Evolutionary conservation across 2,329 filamentous ascomycete species (phyloP), one percentile per base, ranked within the genome.

Genomic region (Corynespora cassiicola): DNA sequence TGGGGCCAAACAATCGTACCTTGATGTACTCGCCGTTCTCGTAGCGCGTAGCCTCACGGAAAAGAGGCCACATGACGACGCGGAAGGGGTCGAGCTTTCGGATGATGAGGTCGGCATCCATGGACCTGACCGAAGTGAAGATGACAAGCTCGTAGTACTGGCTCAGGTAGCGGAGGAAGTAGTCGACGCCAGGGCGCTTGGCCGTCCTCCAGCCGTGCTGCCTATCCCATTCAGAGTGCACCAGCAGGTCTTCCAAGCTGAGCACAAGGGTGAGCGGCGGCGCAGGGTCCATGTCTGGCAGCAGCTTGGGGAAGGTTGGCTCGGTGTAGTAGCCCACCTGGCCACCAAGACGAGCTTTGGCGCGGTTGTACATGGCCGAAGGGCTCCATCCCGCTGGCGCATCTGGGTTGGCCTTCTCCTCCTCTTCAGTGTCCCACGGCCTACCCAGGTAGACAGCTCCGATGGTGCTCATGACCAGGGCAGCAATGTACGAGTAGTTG

Each of bases 71-170:
- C 74, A 91, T 87, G 67, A 97, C 90, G 68, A 97, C 90, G 59
- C 87, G 88, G 78, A 88, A 97, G 22, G 92, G 94, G 65, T 99
- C 94, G 44, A 99, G 77, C 72, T 99, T 99, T 61, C 89, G 85
- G 52, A 96, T 82, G 34, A 99, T 80, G 16, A 90, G 89, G 55
- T 96, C 90, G 18, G 85, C 92, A 65, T 89, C 87, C 61, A 84
- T 85, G 61, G 85, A 89, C 1, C 92, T 90, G 30, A 94, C 86
- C 24, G 82, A 88, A 20, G 94, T 99, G 75, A 97, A 99, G 50
- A 99, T 83, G 35, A 97, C 94, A 37, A 99, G 78, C 70, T 99
- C 94, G 66, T 96, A 99, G 78, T 99, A 97, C 70, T 96, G 91
- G 71, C 88, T 92, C 31, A 99, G 80, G 69, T 99, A 99, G 63